Evolutionary conservation across 345 rosid species (phyloP).

Genomic region (Gossypioides kirkii): DNA sequence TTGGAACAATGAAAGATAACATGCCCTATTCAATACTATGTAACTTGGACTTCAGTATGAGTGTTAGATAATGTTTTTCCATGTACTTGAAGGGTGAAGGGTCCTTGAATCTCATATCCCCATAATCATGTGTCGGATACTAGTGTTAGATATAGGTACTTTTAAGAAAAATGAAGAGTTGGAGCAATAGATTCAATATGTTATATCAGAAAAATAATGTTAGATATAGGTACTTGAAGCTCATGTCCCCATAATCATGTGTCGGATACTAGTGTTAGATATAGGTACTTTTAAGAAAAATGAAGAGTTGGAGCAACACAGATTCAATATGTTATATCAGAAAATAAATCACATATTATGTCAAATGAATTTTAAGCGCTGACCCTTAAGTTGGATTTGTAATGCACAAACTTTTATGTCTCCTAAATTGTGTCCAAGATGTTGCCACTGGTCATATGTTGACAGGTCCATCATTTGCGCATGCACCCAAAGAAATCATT

Average conservation of each 20-base stretch:
- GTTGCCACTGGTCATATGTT: neutral
- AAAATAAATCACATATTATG: neutral
- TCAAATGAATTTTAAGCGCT: neutral
- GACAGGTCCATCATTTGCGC: neutral
- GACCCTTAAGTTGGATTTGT: neutral
- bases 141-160: no score
- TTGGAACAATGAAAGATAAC: neutral
- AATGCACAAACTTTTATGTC: neutral
- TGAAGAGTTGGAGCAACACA: no score
- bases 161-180: no score
- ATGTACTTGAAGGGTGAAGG: neutral
- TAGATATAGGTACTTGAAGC: neutral
- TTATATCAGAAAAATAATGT: neutral
- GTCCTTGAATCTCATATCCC: neutral
- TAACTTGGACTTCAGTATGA: neutral
- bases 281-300: no score
- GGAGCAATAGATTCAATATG: neutral
- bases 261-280: neutral
- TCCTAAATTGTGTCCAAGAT: neutral
- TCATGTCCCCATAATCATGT: neutral
- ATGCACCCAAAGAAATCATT: neutral
- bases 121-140: neutral
- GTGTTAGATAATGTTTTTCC: neutral
- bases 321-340: neutral
- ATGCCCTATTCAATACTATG: neutral